Evolutionary conservation across 140 eudicot species (phyloP).

Genomic region (Bidens hawaiensis): DNA sequence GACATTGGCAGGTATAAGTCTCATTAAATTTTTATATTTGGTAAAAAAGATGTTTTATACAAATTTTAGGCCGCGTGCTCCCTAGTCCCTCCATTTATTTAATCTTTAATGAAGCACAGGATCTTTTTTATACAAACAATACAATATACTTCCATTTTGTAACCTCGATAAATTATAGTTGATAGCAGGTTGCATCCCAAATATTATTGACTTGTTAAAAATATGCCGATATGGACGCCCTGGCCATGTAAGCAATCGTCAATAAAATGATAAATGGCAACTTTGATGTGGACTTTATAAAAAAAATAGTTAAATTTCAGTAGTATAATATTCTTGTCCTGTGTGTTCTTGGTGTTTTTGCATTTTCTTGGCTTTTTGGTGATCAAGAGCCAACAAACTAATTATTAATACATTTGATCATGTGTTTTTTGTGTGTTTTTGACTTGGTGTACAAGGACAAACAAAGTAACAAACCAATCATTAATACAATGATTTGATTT

Average conservation of each 20-base stretch:
- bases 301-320: not conserved
- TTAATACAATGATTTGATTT: not conserved
- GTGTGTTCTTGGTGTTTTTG: too few species aligned
- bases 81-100: too few species aligned
- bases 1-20: conserved; percentile 61
- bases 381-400: too few species aligned
- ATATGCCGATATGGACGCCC: not conserved
- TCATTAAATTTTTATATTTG: not conserved
- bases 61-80: too few species aligned
- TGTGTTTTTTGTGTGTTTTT: too few species aligned
- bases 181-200: not conserved
- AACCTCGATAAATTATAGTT: not conserved
- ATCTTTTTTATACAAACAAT: not conserved
- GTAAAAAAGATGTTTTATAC: too few species aligned
- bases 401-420: too few species aligned
- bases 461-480: not conserved
- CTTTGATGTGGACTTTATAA: not conserved
- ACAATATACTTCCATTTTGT: not conserved
- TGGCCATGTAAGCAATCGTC: not conserved
- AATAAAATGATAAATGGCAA: not conserved
- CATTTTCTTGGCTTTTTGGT: too few species aligned
- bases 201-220: not conserved
- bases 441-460: not conserved
- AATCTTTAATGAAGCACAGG: not conserved
- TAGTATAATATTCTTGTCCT: not conserved